Conservation (phyloP, 805 yeast species). For the Metschnikowia reukaufii region DNA sequence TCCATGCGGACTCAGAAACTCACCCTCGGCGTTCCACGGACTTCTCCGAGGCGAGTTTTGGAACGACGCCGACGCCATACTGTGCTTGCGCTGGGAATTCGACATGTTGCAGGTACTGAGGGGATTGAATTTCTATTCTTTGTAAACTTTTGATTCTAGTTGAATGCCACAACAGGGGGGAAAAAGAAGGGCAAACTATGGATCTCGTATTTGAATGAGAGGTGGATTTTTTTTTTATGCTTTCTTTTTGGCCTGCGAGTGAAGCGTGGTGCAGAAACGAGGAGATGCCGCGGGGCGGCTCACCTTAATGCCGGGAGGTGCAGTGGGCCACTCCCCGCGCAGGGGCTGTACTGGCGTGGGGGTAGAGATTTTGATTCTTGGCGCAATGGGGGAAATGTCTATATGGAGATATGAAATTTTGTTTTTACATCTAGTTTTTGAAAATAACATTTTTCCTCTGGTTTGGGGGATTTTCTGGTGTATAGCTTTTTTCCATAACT, state of each 20-base stretch:
- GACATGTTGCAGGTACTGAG: not conserved
- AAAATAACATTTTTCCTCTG: too few relatives aligned
- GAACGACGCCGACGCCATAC: slow-evolving; percentile 11
- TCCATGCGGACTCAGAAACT: slow-evolving; percentile 3
- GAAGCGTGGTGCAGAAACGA: not conserved
- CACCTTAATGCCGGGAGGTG: not conserved
- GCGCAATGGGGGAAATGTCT: too few relatives aligned
- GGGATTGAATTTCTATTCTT: not conserved
- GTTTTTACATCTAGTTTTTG: too few relatives aligned
- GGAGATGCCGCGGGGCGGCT: not conserved
- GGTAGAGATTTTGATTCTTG: not conserved
- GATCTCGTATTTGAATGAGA: not conserved
- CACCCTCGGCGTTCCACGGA: not conserved
- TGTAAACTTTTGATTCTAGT: not conserved
- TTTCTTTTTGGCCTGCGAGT: not conserved
- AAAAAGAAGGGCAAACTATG: not conserved
- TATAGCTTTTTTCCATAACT: too few relatives aligned
- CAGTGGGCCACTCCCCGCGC: not conserved
- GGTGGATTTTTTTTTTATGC: too few relatives aligned
- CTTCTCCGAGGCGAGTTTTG: slow-evolving; percentile 15
- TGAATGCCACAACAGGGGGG: not conserved
- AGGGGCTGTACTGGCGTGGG: not conserved
- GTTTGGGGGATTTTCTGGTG: too few relatives aligned
- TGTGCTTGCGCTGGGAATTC: not conserved
- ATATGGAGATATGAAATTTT: too few relatives aligned